Evolutionary conservation across 2,329 filamentous ascomycete species (phyloP), one percentile per base, ranked within the genome.

Genomic region (Orbilia oligospora): DNA sequence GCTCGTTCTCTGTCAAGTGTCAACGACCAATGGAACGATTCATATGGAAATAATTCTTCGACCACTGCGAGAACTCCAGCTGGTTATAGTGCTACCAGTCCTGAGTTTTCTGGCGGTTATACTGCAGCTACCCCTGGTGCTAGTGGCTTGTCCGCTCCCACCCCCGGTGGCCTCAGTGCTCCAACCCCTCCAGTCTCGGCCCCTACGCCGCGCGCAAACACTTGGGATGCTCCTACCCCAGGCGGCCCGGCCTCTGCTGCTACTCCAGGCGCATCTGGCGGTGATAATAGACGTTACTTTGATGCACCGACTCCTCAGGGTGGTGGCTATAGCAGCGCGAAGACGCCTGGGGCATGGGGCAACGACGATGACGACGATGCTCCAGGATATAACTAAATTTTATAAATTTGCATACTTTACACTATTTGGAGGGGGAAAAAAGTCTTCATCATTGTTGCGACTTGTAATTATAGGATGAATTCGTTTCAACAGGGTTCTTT

Each of bases 91-190:
- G 81, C 81, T n/a, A 80, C 81, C 14, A 81, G 81, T 22, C 81
- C 81, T 9, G 81, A 82, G 30, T 82, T 81, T 67, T 75, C 75
- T 27, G 80, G 63, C 49, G 79, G 51, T 71, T 77, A 77, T 73
- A 81, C 91, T 91, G 3, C 91, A 91, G 1, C 73, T 4, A 92
- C 90, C 0, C 90, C 90, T 0, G 90, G 89, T 6, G 86, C 89
- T 0, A 89, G 87, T 56, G 88, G 88, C 0, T 84, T 90, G 82
- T 89, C 89, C 81, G 92, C 92, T 2, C 92, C 92, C 0, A 94
- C 92, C 0, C 92, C 91, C 0, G 91, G 90, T 1, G 90, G 89
- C 5, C 82, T 84, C 63, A 82, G 81, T 89, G 89, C 80, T 64
- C 83, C 81, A 10, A 83, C 83, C 33, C 83, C 83, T 1, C 81